These are phyloP conservation scores for Conringia planisiliqua DNA, from an alignment of 345 rosid genomes.

Conservation along the genomic window DNA sequence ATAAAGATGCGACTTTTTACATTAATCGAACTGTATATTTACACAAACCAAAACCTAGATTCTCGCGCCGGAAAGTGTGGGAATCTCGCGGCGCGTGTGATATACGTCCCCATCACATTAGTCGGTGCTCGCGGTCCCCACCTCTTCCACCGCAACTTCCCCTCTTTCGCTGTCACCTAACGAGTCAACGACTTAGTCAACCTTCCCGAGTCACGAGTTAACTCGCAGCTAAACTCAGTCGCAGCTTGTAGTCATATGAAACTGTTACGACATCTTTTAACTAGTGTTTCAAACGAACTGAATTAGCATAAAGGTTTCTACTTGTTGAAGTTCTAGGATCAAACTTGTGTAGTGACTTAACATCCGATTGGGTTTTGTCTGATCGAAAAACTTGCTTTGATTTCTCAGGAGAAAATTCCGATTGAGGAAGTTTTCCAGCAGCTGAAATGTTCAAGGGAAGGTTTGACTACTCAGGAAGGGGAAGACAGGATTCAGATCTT, in stretches of 20 bases:
- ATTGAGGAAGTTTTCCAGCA: constrained; percentile 92
- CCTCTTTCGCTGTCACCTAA: not conserved
- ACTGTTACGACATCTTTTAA: not conserved
- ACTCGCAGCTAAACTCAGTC: not conserved
- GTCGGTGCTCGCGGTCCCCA: constrained; percentile 23
- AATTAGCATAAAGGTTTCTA: constrained; percentile 1
- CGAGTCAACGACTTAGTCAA: not conserved
- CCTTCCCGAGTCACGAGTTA: not conserved
- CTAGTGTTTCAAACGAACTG: not conserved
- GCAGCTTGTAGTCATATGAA: not conserved
- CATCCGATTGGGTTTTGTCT: not conserved
- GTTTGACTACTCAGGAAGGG: constrained; percentile 63
- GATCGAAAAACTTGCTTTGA: not conserved
- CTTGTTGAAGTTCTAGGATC: not conserved
- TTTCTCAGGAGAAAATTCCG: constrained; percentile 68
- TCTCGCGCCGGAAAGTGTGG: constrained; percentile 1
- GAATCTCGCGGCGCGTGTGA: constrained; percentile 20
- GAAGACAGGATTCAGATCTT: constrained; percentile 69
- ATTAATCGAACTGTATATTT: not conserved
- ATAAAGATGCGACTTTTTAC: not conserved
- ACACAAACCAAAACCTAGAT: not conserved
- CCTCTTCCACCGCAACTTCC: not conserved
- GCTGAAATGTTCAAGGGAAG: constrained; percentile 76
- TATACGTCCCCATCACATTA: not conserved
- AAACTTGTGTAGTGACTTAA: not conserved